These are phyloP conservation scores for Fraxinus platypoda DNA, from an alignment of 305 asterid species.

Conservation along the genomic window DNA sequence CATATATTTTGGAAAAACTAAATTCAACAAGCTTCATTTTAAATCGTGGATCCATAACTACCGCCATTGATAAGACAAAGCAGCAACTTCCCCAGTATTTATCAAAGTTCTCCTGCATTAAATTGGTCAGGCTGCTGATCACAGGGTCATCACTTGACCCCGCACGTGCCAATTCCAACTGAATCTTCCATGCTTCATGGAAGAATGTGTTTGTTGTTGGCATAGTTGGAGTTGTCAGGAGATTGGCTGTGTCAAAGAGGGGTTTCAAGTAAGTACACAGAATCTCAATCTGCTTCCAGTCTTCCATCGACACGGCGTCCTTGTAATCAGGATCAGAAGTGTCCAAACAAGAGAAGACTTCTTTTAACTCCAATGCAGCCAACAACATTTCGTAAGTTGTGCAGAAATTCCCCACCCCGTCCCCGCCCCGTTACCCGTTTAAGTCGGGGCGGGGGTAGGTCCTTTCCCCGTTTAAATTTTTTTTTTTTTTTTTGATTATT, in stretches of 20 bases:
- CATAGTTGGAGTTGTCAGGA: slow-evolving; percentile 42
- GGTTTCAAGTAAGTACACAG: slow-evolving; percentile 64
- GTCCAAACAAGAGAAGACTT: slow-evolving; percentile 83
- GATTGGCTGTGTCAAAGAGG: slow-evolving; percentile 70
- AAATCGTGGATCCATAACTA: slow-evolving; percentile 95
- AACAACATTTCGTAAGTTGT: slow-evolving; percentile 84
- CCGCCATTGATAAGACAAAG: slow-evolving; percentile 74
- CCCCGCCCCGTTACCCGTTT: too few species aligned
- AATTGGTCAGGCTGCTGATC: slow-evolving; percentile 53
- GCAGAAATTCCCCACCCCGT: too few species aligned
- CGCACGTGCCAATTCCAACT: slow-evolving; percentile 75
- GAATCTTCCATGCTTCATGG: slow-evolving; percentile 97
- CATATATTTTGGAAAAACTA: slow-evolving; percentile 78
- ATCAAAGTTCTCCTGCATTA: slow-evolving; percentile 77
- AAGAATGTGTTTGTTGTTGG: slow-evolving; percentile 80
- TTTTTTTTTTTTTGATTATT: too few species aligned
- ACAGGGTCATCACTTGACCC: slow-evolving; percentile 68
- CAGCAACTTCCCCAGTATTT: slow-evolving; percentile 80
- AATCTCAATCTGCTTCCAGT: slow-evolving; percentile 73
- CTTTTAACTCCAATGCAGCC: slow-evolving; percentile 78
- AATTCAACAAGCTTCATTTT: slow-evolving; percentile 91
- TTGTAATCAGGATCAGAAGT: slow-evolving; percentile 73
- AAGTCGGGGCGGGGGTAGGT: too few species aligned
- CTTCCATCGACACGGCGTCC: slow-evolving; percentile 56
- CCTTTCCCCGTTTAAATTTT: too few species aligned